Conservation (phyloP, 2,329 filamentous ascomycete genomes). For the Bipolaris bicolor region DNA sequence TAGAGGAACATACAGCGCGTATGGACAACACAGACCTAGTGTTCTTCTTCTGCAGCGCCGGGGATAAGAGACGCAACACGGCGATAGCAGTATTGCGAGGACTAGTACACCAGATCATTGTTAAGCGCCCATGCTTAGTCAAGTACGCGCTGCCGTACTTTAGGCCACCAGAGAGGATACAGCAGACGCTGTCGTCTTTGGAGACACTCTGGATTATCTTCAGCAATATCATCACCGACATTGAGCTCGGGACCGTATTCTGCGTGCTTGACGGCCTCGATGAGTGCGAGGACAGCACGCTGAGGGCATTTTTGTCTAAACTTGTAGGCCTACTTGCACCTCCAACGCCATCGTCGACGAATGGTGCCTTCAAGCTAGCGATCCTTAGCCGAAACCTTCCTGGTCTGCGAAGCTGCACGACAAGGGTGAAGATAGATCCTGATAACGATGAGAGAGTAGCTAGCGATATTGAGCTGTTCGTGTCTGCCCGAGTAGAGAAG, state of each 20-base stretch:
- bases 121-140: background rate
- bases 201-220: background rate
- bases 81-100: background rate
- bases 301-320: background rate
- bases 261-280: background rate
- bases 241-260: background rate
- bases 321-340: constrained; percentile 7
- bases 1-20: constrained; percentile 9
- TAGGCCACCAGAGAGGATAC: background rate
- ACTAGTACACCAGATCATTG: background rate
- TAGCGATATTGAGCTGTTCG: constrained; percentile 34
- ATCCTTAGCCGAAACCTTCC: background rate
- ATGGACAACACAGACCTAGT: background rate
- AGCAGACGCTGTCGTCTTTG: background rate
- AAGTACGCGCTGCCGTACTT: background rate
- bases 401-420: constrained; percentile 7
- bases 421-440: constrained; percentile 31
- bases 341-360: background rate
- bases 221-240: background rate
- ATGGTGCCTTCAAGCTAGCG: background rate
- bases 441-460: constrained; percentile 24
- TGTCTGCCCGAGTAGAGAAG: constrained; percentile 28
- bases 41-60: constrained; percentile 36
- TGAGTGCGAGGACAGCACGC: background rate
- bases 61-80: constrained; percentile 21